Evolutionary conservation across 2,329 filamentous ascomycete genomes (phyloP).

Genomic region (Apiospora rasikravindrae): DNA sequence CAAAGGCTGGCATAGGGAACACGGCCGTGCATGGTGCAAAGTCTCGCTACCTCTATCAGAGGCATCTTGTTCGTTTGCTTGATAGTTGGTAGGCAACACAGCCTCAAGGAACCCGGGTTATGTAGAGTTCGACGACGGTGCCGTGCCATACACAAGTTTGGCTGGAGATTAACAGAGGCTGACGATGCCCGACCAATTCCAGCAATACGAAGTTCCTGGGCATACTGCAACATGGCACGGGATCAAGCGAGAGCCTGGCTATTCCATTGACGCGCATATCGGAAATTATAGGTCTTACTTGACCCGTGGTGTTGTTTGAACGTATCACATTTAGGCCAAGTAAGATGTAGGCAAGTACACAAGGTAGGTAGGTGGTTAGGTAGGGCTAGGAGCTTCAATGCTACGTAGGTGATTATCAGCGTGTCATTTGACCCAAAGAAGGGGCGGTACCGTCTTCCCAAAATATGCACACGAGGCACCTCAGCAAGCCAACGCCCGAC

Average conservation of each 20-base stretch:
- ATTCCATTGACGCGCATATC: neutral
- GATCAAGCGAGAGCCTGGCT: neutral
- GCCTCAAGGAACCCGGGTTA: neutral
- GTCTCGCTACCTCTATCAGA: neutral
- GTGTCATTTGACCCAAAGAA: neutral
- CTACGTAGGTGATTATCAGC: neutral
- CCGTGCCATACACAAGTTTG: neutral
- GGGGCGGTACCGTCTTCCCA: neutral
- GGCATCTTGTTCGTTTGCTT: neutral
- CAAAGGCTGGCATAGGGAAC: neutral
- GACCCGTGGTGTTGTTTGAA: neutral
- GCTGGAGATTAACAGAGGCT: neutral
- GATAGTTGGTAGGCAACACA: neutral
- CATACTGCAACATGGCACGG: neutral
- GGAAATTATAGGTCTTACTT: conserved; percentile 8
- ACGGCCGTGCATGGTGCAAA: neutral
- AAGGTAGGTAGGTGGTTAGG: too few relatives aligned
- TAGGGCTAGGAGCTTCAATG: too few relatives aligned
- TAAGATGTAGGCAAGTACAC: neutral
- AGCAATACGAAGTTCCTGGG: neutral
- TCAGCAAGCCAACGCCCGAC: neutral
- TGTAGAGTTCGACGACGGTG: neutral
- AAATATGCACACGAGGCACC: neutral
- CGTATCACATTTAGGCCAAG: neutral
- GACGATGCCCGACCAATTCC: neutral